phyloP scores from a whole-genome alignment of 371 early-diverging fungal species.

The Chytridium lagenaria region DNA sequence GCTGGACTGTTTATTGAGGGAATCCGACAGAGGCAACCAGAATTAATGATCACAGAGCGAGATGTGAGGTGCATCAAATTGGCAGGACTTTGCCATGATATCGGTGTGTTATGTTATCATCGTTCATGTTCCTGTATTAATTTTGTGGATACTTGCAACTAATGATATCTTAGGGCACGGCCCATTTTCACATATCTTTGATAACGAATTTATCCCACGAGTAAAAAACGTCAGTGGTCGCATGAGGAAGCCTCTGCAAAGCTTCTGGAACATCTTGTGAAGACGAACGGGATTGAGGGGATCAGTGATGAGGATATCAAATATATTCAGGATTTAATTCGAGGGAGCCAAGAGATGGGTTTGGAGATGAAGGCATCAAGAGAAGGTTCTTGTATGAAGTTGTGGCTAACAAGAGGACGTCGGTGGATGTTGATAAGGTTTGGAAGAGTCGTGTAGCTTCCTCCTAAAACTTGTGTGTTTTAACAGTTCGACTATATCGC shows the following conservation, averaged over 20 bases:
- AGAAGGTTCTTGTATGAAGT: slow-evolving; percentile 88
- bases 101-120: not conserved
- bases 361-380: slow-evolving; percentile 26
- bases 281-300: slow-evolving; percentile 80
- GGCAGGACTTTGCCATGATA: slow-evolving; percentile 79
- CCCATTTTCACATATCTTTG: slow-evolving; percentile 95
- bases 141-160: too few species aligned
- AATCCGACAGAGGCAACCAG: slow-evolving; percentile 75
- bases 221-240: slow-evolving; percentile 80
- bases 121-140: not conserved
- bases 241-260: slow-evolving; percentile 88
- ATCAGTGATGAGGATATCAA: slow-evolving; percentile 53
- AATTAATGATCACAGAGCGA: slow-evolving; percentile 73
- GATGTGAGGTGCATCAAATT: slow-evolving; percentile 87
- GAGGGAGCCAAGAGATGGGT: slow-evolving; percentile 60
- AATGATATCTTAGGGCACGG: slow-evolving; percentile 72
- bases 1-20: slow-evolving; percentile 76
- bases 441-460: too few species aligned
- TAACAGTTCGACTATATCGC: slow-evolving; percentile 91
- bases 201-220: slow-evolving; percentile 79
- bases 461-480: not conserved
- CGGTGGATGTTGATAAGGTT: slow-evolving; percentile 94
- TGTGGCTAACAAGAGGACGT: slow-evolving; percentile 92
- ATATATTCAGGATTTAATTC: slow-evolving; percentile 86
- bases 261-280: slow-evolving; percentile 87